Evolutionary conservation across 768 basidiomycete genomes (phyloP).

Genomic region (Crassisporium funariophilum): DNA sequence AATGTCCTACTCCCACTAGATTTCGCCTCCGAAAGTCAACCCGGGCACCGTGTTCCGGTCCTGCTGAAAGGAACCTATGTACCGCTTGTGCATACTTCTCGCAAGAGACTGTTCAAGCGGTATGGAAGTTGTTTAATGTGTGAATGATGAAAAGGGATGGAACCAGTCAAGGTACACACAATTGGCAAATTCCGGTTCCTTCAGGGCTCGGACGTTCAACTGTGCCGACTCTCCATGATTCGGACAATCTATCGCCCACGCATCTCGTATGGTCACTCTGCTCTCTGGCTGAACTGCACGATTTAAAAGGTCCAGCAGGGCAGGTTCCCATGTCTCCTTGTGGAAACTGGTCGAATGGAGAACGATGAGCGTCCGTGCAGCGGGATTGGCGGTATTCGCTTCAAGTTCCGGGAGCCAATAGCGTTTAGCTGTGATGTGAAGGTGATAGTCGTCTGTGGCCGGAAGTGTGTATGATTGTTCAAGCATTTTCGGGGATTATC

Average conservation of each 20-base stretch:
- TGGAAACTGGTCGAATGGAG: constrained; percentile 74
- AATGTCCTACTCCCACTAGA: constrained; percentile 69
- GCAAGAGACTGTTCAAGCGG: constrained; percentile 55
- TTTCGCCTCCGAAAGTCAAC: constrained; percentile 52
- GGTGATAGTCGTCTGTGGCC: constrained; percentile 45
- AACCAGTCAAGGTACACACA: constrained; percentile 37
- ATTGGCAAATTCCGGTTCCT: constrained; percentile 42
- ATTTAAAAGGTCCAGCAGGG: constrained; percentile 49
- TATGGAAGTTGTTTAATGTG: constrained; percentile 4
- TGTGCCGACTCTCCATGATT: constrained; percentile 67
- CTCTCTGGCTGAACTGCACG: constrained; percentile 20
- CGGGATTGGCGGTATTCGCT: constrained; percentile 33
- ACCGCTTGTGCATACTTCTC: constrained; percentile 62
- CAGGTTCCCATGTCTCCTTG: constrained; percentile 75
- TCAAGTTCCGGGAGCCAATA: constrained; percentile 50
- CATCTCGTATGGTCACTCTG: constrained; percentile 44
- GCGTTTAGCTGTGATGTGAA: constrained; percentile 58
- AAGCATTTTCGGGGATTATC: no score
- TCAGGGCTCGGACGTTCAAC: constrained; percentile 53
- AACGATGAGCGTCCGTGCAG: constrained; percentile 58
- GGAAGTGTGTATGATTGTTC: constrained; percentile 25
- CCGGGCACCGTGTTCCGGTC: constrained; percentile 36
- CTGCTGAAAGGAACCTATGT: constrained; percentile 55
- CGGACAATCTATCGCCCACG: constrained; percentile 72
- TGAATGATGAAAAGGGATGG: constrained; percentile 5